phyloP scores from a whole-genome alignment of 2,329 filamentous ascomycete genomes.

The Fusarium chaquense region DNA sequence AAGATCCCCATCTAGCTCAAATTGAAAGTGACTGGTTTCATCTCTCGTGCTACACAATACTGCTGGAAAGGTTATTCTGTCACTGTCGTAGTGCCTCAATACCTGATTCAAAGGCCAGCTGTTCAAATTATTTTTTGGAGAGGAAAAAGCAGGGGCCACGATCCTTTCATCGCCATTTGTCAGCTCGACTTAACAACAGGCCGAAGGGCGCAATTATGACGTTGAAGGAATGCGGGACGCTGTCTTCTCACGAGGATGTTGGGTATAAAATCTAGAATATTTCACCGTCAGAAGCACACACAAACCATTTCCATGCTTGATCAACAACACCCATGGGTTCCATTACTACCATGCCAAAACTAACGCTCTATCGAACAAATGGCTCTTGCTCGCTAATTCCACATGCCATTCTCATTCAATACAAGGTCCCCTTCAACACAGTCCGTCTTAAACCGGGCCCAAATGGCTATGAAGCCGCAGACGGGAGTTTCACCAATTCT shows the following conservation, averaged over 20 bases:
- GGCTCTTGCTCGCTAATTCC: constrained; percentile 50
- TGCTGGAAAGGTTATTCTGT: no score
- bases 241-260: accelerated
- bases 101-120: no score
- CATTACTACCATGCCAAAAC: constrained; percentile 25
- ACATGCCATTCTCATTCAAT: constrained; percentile 49
- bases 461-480: constrained; percentile 43
- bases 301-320: accelerated
- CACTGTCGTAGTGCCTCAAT: no score
- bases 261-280: not conserved
- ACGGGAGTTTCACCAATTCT: constrained; percentile 49
- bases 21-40: no score
- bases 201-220: constrained; percentile 14
- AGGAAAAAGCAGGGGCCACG: no score
- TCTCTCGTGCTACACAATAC: no score
- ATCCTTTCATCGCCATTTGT: constrained; percentile 14
- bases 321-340: not conserved
- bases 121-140: no score
- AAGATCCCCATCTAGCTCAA: no score
- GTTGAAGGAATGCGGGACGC: not conserved
- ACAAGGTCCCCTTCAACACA: constrained; percentile 43
- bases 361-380: constrained; percentile 49
- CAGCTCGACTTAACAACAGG: constrained; percentile 1
- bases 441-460: constrained; percentile 38
- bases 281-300: accelerated